phyloP scores from a whole-genome alignment of 352 stramenopile species.

The Pythium folliculosum region DNA sequence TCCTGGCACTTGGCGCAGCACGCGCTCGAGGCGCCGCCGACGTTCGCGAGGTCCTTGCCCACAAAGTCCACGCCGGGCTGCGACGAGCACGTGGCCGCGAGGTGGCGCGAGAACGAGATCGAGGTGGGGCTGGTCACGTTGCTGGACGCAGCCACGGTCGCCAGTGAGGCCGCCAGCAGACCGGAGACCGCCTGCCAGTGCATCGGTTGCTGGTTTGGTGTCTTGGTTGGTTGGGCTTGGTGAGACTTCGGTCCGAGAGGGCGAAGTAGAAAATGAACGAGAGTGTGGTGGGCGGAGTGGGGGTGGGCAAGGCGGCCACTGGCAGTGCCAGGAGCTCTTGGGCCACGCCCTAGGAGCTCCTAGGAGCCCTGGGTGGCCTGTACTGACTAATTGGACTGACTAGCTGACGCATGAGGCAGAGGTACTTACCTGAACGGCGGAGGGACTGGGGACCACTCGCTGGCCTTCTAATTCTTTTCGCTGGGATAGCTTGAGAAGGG shows the following conservation, averaged over 20 bases:
- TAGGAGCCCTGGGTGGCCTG: too few species aligned
- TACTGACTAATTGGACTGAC: background rate
- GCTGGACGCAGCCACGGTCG: background rate
- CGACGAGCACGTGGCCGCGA: conserved; percentile 3
- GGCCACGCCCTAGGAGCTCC: too few species aligned
- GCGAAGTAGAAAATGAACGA: conserved; percentile 10
- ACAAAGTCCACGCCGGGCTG: background rate
- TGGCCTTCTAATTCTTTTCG: background rate
- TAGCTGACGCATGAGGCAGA: background rate
- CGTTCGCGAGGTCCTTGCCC: conserved; percentile 8
- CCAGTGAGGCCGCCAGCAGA: conserved; percentile 4
- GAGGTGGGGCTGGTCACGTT: conserved; percentile 8
- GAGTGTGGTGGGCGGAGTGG: background rate
- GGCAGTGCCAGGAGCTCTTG: too few species aligned
- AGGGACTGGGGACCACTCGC: background rate
- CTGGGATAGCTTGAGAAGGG: too few species aligned
- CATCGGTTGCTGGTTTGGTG: background rate
- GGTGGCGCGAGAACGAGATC: background rate
- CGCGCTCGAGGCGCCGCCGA: background rate
- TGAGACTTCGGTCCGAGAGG: conserved; percentile 8
- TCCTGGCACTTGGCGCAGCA: background rate
- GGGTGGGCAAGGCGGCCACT: too few species aligned
- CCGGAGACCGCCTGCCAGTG: background rate
- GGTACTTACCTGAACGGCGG: too few species aligned
- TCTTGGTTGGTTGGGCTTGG: background rate